These are phyloP conservation scores for Cyphellophora attinorum DNA, from an alignment of 2,329 filamentous ascomycete species.

Conservation along the genomic window DNA sequence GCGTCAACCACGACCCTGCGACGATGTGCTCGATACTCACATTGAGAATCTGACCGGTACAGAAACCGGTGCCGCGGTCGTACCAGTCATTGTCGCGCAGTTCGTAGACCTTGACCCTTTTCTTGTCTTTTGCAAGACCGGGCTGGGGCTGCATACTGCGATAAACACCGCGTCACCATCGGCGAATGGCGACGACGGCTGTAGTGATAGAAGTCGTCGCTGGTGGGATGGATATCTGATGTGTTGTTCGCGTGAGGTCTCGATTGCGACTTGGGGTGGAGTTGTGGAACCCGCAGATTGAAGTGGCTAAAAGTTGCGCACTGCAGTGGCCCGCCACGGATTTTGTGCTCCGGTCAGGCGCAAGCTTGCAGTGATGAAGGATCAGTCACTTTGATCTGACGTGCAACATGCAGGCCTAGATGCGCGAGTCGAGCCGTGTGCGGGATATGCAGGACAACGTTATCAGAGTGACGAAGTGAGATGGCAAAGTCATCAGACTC, in stretches of 20 bases:
- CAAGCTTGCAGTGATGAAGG: too few relatives aligned
- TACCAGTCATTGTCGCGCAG: conserved; percentile 99
- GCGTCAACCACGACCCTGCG: background rate
- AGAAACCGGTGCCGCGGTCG: conserved; percentile 93
- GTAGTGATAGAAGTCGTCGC: background rate
- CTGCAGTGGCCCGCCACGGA: too few relatives aligned
- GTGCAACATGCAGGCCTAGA: too few relatives aligned
- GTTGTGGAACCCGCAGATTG: too few relatives aligned
- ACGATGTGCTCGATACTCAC: conserved; percentile 35
- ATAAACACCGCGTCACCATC: conserved; percentile 8
- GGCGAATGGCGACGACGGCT: conserved; percentile 4
- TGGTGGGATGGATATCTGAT: background rate
- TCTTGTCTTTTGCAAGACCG: conserved; percentile 40
- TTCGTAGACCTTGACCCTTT: conserved; percentile 95
- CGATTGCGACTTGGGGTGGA: background rate
- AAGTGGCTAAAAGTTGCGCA: too few relatives aligned
- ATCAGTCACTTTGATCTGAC: too few relatives aligned
- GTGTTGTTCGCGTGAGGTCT: background rate
- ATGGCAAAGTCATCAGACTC: too few relatives aligned
- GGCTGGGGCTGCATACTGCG: conserved; percentile 35
- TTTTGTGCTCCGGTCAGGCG: too few relatives aligned
- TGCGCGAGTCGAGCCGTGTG: too few relatives aligned
- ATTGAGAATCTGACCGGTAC: conserved; percentile 64
- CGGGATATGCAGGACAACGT: too few relatives aligned
- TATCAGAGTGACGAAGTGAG: too few relatives aligned